Conservation (phyloP, 2,329 filamentous ascomycete species). For the Aspergillus ruber region DNA sequence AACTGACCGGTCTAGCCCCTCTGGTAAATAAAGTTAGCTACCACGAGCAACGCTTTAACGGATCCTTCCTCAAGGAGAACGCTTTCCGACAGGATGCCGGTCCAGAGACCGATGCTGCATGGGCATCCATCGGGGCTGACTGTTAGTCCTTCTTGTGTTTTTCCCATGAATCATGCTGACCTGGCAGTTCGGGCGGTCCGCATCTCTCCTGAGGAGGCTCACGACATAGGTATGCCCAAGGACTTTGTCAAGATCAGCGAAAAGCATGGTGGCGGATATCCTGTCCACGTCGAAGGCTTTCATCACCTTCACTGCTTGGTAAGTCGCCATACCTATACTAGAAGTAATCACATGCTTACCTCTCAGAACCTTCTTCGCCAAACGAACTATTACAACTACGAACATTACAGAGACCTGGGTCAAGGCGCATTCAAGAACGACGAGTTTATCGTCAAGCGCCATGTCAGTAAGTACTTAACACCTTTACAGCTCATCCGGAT, state of each 20-base stretch:
- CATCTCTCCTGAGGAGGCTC: constrained; percentile 46
- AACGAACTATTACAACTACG: constrained; percentile 53
- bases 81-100: constrained; percentile 47
- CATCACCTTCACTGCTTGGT: constrained; percentile 49
- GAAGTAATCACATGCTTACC: constrained; percentile 1
- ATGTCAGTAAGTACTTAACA: constrained; percentile 48
- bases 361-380: constrained; percentile 54
- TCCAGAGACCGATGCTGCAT: constrained; percentile 53
- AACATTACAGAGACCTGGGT: constrained; percentile 49
- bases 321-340: constrained; percentile 2
- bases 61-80: constrained; percentile 50
- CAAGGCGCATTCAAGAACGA: constrained; percentile 52
- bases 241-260: constrained; percentile 52
- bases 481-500: not conserved
- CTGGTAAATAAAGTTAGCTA: constrained; percentile 38
- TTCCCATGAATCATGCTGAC: not conserved
- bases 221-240: constrained; percentile 44
- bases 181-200: constrained; percentile 41
- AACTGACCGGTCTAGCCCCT: constrained; percentile 20
- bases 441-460: constrained; percentile 48
- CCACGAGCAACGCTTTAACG: constrained; percentile 46
- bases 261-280: constrained; percentile 53
- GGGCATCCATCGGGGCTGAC: constrained; percentile 47
- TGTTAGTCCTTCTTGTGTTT: constrained; percentile 32
- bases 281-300: constrained; percentile 26